Base-by-base conservation (phyloP, 1,139 yeast species). In the Kodamaea plutei region DNA sequence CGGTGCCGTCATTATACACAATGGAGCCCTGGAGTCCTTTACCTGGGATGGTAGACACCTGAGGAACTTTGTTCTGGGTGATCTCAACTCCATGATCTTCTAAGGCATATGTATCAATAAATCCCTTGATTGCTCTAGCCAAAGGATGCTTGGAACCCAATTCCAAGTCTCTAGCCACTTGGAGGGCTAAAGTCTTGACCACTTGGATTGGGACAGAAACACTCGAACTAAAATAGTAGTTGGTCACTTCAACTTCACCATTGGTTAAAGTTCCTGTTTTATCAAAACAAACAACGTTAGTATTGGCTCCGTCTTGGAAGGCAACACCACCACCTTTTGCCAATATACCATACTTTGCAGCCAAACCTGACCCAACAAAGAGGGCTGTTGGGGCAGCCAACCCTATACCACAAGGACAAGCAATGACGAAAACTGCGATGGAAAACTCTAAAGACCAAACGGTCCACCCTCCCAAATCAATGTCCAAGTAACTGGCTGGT, bases 271-370 rank as follows among this genome's bases (percentile, higher is more conserved):
- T 83, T 1, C 93, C 93, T 0, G 93, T 83, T 44, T 83, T 83
- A 54, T 83, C 93, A 53, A 83, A 83, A 45, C 89, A 83, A 9
- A 82, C 73, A 26, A 79, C 70, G 35, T 75, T 73, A 20, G 79
- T 62, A 18, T 61, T 63, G 2, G 88, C 73, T 2, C 83, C 89
- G 47, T 83, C 87, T 54, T 83, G 89, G 49, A 83, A 82, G 2
- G 91, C 88, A 31, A 76, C 79, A 26, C 93, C 93, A 8, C 93
- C 93, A 20, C 91, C 91, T 45, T 80, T 72, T 2, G 84, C 88
- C 28, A 83, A 60, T 29, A 83, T 78, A n/a, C 93, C 93, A 49
- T 77, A 43, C 35, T 61, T 64, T 8, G 73, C 72, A 20, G 73
- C 72, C 38, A 67, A 50, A 0, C 72, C 71, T 4, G 72, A 59